A percentile compares a stretch with the other conserved stretches of the same genome.
Conservation (phyloP, 2,329 filamentous ascomycete genomes). For the Aspergillus ochraceoroseus region DNA sequence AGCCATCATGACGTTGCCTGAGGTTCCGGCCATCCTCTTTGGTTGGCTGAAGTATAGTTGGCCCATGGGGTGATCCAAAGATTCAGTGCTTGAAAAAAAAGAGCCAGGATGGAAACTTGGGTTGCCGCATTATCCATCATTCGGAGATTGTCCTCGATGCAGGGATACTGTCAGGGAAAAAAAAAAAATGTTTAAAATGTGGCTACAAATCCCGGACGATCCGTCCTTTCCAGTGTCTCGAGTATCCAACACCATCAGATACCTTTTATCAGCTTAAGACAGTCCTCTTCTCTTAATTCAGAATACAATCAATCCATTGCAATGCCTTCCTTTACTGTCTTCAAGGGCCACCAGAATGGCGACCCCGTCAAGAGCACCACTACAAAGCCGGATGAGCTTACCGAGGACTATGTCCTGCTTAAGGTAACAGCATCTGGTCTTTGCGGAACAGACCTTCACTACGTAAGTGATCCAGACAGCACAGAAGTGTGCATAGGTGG, state of each 20-base stretch:
- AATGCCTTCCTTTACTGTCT: slow-evolving; percentile 8
- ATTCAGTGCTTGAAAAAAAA: too few species aligned
- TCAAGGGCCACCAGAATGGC: slow-evolving; percentile 10
- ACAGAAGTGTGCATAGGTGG: too few species aligned
- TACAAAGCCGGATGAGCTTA: slow-evolving; percentile 10
- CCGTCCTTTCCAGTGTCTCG: too few species aligned
- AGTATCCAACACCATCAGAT: not conserved
- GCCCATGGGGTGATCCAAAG: too few species aligned
- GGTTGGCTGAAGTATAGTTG: too few species aligned
- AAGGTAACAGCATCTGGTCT: slow-evolving; percentile 13
- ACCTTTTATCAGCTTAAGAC: not conserved
- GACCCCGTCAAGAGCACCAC: slow-evolving; percentile 9
- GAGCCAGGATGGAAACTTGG: too few species aligned
- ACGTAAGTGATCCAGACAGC: slow-evolving; percentile 4
- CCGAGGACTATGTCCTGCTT: slow-evolving; percentile 6
- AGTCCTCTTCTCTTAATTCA: not conserved
- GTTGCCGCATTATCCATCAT: too few species aligned
- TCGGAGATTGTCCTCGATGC: too few species aligned
- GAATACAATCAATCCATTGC: not conserved
- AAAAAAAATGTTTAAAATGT: too few species aligned
- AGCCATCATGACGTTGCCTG: not conserved
- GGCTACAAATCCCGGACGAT: too few species aligned
- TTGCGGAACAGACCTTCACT: slow-evolving; percentile 14
- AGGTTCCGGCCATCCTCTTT: not conserved
- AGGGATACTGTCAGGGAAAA: too few species aligned